Conservation (phyloP, 345 rosid genomes). For the Xanthoceras sorbifolium region DNA sequence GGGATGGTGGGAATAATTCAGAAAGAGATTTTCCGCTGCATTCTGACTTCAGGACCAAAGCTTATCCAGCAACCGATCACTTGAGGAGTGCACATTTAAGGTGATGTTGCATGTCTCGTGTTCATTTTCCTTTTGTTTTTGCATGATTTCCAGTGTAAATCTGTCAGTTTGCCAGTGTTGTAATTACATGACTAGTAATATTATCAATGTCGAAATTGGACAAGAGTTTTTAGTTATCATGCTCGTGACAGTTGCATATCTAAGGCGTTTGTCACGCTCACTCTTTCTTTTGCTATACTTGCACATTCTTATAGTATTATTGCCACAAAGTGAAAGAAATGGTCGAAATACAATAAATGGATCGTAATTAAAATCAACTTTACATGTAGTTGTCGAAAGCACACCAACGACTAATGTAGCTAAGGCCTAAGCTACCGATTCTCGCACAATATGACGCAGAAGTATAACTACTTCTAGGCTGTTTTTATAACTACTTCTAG, state of each 20-base stretch:
- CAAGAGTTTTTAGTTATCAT: not conserved
- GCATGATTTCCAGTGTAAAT: conserved; percentile 11
- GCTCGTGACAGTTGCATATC: too few relatives aligned
- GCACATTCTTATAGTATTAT: too few relatives aligned
- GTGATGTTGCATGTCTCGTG: conserved; percentile 23
- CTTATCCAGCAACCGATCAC: conserved; percentile 34
- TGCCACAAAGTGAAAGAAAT: too few relatives aligned
- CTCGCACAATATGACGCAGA: not conserved
- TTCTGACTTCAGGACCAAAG: conserved; percentile 38
- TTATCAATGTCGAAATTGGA: not conserved
- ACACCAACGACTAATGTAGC: too few relatives aligned
- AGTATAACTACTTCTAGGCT: not conserved
- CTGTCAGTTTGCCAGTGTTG: conserved; percentile 25
- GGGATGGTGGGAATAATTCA: conserved; percentile 40
- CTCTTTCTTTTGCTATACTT: too few relatives aligned
- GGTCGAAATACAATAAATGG: too few relatives aligned
- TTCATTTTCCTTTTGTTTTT: not conserved
- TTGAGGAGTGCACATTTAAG: conserved; percentile 37
- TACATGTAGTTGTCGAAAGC: too few relatives aligned
- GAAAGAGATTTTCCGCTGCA: conserved; percentile 45
- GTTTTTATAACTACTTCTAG: not conserved
- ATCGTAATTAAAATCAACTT: too few relatives aligned
- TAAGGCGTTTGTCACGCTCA: too few relatives aligned
- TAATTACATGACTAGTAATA: conserved; percentile 28
- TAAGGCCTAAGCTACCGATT: too few relatives aligned